Base-by-base conservation (phyloP, 2,329 filamentous ascomycete species). In the Penicillium decumbens region DNA sequence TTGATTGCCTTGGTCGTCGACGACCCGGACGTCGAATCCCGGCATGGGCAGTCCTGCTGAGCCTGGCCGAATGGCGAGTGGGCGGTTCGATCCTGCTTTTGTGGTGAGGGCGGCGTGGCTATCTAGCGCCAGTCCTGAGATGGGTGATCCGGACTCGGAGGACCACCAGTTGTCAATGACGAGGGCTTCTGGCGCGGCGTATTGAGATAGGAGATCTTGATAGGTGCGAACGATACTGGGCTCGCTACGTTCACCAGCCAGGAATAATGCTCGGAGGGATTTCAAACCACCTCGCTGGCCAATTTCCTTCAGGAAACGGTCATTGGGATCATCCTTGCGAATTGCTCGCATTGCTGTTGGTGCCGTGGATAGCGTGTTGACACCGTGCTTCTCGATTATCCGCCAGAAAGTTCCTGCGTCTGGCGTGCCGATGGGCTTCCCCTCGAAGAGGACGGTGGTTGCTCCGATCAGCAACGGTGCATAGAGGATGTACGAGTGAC, bases 21-120 rank as follows among this genome's bases (percentile, higher is more conserved):
- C 89, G 12, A 92, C 78, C 13, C 85, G 80, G 3, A 96, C 86
- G 60, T 95, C 88, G 61, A 95, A 96, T 0, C 91, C 92, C 0
- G 90, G 91, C 84, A 95, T 89, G 0, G 90, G 81, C 66, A 95
- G 93, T 0, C 91, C 91, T 4, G 91, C 92, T 52, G 88, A 92
- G 1, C 92, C 92, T 0, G 90, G 88, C 60, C 87, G 90, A 65
- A 92, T 81, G 0, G 72, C 67, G 27, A 87, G 69, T 1, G 85
- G 80, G 33, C 72, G 42, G 67, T 65, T 27, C 60, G 58, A n/a
- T 6, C 15, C 18, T 60, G 52, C 4, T 24, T 48, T 12, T 37
- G 48, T 30, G 18, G 13, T 68, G 64, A 3, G 43, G 0, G 80
- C 86, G 0, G 80, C 78, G 38, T 81, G 76, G 3, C 88, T 81